Percentiles rank a stretch among this genome's conserved stretches.
Evolutionary conservation across 2,329 filamentous ascomycete genomes (phyloP).

Genomic region (Falciphora oryzae): DNA sequence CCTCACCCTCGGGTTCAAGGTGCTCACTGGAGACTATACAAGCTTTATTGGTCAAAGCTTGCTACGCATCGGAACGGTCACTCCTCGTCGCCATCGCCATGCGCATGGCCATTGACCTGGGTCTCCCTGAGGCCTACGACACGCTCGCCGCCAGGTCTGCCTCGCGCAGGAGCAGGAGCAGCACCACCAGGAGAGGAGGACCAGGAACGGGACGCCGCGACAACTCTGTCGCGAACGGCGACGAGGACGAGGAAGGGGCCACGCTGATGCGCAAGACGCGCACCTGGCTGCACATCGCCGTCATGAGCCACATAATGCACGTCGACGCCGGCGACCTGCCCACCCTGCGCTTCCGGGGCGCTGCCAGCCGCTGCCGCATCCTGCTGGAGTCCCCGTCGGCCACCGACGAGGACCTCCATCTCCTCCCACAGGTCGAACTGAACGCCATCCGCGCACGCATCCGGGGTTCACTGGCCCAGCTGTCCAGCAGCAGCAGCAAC

Average conservation of each 20-base stretch:
- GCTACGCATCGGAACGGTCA: slow-evolving; percentile 46
- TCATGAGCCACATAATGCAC: slow-evolving; percentile 44
- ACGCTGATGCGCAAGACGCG: slow-evolving; percentile 37
- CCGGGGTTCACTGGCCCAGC: slow-evolving; percentile 12
- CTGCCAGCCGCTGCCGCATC: slow-evolving; percentile 38
- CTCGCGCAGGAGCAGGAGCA: no score
- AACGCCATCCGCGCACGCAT: slow-evolving; percentile 28
- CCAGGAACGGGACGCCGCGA: no score
- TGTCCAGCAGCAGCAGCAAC: slow-evolving; percentile 26
- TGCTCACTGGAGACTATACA: slow-evolving; percentile 40
- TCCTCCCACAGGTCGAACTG: slow-evolving; percentile 46
- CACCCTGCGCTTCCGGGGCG: slow-evolving; percentile 30
- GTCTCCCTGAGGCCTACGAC: slow-evolving; percentile 35
- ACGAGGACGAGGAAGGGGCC: not conserved
- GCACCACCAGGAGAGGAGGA: no score
- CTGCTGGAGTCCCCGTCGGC: slow-evolving; percentile 36
- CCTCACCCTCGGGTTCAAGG: no score
- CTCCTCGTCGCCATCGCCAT: slow-evolving; percentile 43
- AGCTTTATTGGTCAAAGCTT: slow-evolving; percentile 44
- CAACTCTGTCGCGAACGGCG: not conserved
- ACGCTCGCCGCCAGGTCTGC: not conserved
- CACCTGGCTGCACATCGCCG: slow-evolving; percentile 46
- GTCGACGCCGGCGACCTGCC: slow-evolving; percentile 30
- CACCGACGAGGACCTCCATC: slow-evolving; percentile 41
- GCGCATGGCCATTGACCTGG: slow-evolving; percentile 43